Conservation (phyloP, 768 basidiomycete genomes). For the Pleurotus salmoneostramineus region DNA sequence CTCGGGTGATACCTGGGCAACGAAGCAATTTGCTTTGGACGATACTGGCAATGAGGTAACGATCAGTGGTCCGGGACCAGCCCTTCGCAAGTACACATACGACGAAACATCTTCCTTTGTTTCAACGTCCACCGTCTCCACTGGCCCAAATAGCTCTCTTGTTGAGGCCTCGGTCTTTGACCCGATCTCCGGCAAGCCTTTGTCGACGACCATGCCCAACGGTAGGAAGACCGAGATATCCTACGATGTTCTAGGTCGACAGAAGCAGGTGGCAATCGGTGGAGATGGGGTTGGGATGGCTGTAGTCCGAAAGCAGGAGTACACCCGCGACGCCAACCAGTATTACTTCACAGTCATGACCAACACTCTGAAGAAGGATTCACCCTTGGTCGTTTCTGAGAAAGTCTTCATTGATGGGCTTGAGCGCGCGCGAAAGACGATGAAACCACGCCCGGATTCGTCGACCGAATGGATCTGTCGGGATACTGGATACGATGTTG, state of each 20-base stretch:
- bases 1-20: background rate
- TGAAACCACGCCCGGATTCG: background rate
- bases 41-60: background rate
- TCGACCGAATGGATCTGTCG: background rate
- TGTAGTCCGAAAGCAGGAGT: background rate
- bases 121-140: conserved; percentile 1
- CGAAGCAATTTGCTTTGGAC: conserved; percentile 1
- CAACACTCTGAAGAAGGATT: background rate
- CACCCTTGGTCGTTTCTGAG: background rate
- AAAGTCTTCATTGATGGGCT: background rate
- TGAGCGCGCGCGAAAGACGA: background rate
- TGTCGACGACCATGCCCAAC: background rate
- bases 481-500: background rate
- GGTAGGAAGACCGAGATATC: background rate
- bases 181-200: background rate
- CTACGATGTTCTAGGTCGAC: conserved; percentile 4
- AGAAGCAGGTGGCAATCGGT: background rate
- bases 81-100: background rate
- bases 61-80: background rate
- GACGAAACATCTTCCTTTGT: background rate
- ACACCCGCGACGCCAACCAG: background rate
- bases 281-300: background rate
- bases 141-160: background rate
- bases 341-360: no score
- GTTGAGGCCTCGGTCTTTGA: background rate